These are phyloP conservation scores for Capillidium rhysosporum DNA, from an alignment of 371 early-diverging fungal genomes.

Conservation along the genomic window DNA sequence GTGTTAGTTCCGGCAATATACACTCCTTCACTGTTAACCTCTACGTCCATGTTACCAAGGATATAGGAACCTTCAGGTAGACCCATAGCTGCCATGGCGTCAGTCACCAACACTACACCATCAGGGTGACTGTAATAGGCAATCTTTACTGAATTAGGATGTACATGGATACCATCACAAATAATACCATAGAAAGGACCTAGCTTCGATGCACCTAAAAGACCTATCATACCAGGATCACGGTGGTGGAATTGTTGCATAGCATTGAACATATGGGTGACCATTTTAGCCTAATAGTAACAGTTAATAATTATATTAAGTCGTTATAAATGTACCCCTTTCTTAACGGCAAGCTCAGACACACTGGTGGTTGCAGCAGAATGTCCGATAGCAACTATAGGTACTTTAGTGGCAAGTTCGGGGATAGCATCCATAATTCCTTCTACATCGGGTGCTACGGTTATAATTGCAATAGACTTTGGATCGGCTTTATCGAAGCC, in stretches of 20 bases:
- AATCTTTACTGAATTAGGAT: constrained; percentile 57
- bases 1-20: constrained; percentile 60
- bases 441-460: constrained; percentile 64
- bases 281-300: constrained; percentile 11
- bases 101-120: constrained; percentile 53
- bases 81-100: constrained; percentile 57
- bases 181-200: constrained; percentile 60
- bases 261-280: constrained; percentile 71
- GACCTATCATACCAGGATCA: constrained; percentile 55
- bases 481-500: constrained; percentile 28
- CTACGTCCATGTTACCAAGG: constrained; percentile 41
- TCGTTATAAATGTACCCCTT: constrained; percentile 30
- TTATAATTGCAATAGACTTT: constrained; percentile 42
- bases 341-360: constrained; percentile 41
- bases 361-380: constrained; percentile 44
- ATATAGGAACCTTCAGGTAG: constrained; percentile 51
- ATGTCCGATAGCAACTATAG: constrained; percentile 52
- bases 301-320: background rate
- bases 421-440: constrained; percentile 50
- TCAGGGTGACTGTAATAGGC: constrained; percentile 55
- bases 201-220: constrained; percentile 33
- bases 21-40: constrained; percentile 39
- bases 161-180: constrained; percentile 59
- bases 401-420: constrained; percentile 36
- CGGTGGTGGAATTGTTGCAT: constrained; percentile 71